Evolutionary conservation across 169 alveolate species (phyloP).

Genomic region (Plasmodium sp.): DNA sequence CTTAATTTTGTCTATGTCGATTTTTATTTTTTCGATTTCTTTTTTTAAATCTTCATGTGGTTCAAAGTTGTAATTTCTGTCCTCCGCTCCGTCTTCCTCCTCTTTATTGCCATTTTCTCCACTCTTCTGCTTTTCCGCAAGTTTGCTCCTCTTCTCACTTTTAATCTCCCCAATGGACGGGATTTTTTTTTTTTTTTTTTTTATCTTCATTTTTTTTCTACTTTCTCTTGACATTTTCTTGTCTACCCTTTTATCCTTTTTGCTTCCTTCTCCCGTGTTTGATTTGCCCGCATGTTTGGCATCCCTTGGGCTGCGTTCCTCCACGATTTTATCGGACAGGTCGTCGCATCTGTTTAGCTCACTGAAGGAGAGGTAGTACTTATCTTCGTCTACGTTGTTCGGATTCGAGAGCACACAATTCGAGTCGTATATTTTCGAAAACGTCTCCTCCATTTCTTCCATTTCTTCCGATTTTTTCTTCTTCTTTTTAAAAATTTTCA

Average conservation of each 20-base stretch:
- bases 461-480: slow-evolving; percentile 18
- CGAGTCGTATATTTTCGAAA: slow-evolving; percentile 38
- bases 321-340: neutral
- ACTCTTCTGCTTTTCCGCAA: neutral
- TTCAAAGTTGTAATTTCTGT: slow-evolving; percentile 42
- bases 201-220: neutral
- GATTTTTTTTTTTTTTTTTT: slow-evolving; percentile 21
- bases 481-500: slow-evolving; percentile 40
- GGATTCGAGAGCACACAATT: slow-evolving; percentile 34
- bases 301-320: neutral
- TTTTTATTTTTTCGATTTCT: slow-evolving; percentile 62
- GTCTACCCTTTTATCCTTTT: neutral
- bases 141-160: neutral
- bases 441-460: neutral
- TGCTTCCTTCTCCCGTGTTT: neutral
- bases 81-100: neutral
- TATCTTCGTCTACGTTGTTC: slow-evolving; percentile 18
- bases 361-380: slow-evolving; percentile 56
- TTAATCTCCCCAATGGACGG: neutral
- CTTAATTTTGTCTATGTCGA: slow-evolving; percentile 51
- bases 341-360: slow-evolving; percentile 38
- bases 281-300: neutral
- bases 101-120: neutral
- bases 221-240: neutral
- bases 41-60: slow-evolving; percentile 60